These are phyloP conservation scores for Bruguiera parviflora DNA, from an alignment of 345 rosid species.

Conservation along the genomic window DNA sequence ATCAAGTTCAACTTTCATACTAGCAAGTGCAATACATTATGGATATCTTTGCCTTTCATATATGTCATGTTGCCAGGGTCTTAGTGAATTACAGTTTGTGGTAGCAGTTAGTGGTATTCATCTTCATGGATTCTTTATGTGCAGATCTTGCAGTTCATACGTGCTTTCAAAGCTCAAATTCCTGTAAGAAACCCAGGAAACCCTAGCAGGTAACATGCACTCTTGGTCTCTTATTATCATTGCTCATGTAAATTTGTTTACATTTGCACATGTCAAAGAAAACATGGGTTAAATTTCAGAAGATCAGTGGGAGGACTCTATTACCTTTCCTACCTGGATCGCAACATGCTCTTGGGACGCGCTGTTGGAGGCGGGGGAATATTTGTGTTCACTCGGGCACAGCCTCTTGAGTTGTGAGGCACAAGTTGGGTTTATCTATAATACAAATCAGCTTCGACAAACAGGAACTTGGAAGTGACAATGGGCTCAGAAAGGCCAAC, in stretches of 20 bases:
- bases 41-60: neutral
- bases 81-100: neutral
- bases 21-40: neutral
- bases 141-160: slow-evolving; percentile 85
- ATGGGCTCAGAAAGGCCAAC: neutral
- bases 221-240: neutral
- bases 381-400: slow-evolving; percentile 76
- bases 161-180: slow-evolving; percentile 65
- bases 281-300: slow-evolving; percentile 32
- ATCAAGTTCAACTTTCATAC: neutral
- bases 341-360: slow-evolving; percentile 79
- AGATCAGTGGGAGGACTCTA: slow-evolving; percentile 75
- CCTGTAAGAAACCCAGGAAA: slow-evolving; percentile 52
- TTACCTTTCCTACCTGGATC: slow-evolving; percentile 80
- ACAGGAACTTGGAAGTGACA: neutral
- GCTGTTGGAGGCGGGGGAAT: slow-evolving; percentile 96
- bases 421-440: slow-evolving; percentile 2
- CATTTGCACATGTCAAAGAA: slow-evolving; percentile 12
- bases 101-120: neutral
- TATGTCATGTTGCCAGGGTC: neutral
- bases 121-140: slow-evolving; percentile 3
- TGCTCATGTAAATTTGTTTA: neutral
- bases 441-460: neutral
- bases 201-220: slow-evolving; percentile 45
- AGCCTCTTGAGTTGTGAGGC: slow-evolving; percentile 56